Conservation (phyloP, 179 eudicot species). For the Patellifolia procumbens region DNA sequence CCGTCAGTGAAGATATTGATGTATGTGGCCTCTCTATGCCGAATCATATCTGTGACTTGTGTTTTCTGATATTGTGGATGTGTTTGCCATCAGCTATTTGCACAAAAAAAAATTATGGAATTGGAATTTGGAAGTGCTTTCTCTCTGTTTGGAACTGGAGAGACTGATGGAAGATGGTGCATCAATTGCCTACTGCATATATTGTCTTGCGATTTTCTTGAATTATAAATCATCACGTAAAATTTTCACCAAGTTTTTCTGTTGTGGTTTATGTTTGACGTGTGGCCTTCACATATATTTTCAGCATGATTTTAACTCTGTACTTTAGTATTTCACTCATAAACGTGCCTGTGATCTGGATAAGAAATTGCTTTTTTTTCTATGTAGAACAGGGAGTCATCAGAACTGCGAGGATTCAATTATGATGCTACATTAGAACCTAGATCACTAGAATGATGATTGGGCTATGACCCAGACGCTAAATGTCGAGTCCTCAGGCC, state of each 20-base stretch:
- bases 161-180: background rate
- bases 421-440: background rate
- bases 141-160: background rate
- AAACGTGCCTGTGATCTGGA: no score
- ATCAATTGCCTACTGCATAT: no score
- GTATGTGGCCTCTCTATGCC: conserved; percentile 42
- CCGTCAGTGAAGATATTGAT: conserved; percentile 85
- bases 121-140: background rate
- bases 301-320: no score
- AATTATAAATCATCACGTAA: no score
- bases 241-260: no score
- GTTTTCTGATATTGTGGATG: background rate
- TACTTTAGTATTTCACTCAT: no score
- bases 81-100: background rate
- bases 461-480: background rate
- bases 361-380: background rate
- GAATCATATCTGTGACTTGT: background rate
- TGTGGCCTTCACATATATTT: no score
- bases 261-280: no score
- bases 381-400: background rate
- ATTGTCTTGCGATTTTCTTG: no score
- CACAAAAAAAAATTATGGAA: background rate
- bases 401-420: no score
- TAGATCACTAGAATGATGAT: background rate
- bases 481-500: background rate